A percentile compares a stretch with the other conserved stretches of the same genome.
These are phyloP conservation scores for Barbarea vulgaris DNA, from an alignment of 345 rosid species.

Conservation along the genomic window DNA sequence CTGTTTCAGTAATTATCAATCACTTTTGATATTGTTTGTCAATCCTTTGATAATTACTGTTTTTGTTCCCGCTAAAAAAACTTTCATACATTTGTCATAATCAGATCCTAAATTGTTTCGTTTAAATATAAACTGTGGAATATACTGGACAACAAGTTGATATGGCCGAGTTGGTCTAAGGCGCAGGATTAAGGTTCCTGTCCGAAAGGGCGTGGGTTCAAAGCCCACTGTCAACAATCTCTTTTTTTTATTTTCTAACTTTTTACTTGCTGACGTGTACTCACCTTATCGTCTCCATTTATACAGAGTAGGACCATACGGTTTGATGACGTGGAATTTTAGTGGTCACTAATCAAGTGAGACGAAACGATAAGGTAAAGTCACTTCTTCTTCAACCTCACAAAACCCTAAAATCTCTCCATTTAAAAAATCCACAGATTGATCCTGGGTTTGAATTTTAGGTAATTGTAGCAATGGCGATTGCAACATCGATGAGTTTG, in stretches of 20 bases:
- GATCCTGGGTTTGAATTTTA: background rate
- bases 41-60: too few relatives aligned
- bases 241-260: background rate
- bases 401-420: constrained; percentile 25
- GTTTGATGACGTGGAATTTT: constrained; percentile 27
- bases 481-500: constrained; percentile 49
- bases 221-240: constrained; percentile 84
- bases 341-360: constrained; percentile 9
- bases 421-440: background rate
- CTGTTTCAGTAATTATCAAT: too few relatives aligned
- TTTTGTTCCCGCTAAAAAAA: too few relatives aligned
- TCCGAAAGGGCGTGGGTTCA: constrained; percentile 99
- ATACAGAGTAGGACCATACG: background rate
- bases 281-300: constrained; percentile 7
- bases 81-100: too few relatives aligned
- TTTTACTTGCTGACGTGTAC: constrained; percentile 21
- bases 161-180: constrained; percentile 99
- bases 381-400: background rate
- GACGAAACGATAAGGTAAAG: constrained; percentile 31
- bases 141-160: constrained; percentile 40
- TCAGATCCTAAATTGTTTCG: too few relatives aligned
- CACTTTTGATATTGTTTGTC: too few relatives aligned
- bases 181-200: constrained; percentile 99
- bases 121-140: too few relatives aligned
- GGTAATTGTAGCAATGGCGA: constrained; percentile 41